Evolutionary conservation across 257 asterid genomes (phyloP).

Genomic region (Jasminum sambac): DNA sequence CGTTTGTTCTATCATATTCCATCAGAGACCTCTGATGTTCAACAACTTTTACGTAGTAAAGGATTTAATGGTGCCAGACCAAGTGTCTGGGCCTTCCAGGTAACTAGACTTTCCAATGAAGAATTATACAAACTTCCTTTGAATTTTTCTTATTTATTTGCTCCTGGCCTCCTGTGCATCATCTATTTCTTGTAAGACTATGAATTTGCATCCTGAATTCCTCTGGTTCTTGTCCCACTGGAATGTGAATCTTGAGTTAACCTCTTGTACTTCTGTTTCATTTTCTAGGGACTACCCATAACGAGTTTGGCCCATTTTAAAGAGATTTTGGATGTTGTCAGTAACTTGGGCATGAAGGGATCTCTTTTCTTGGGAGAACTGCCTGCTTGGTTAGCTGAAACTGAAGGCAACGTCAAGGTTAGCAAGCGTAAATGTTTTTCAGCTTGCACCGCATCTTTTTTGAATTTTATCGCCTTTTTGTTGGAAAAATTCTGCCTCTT

Average conservation of each 20-base stretch:
- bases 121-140: not conserved
- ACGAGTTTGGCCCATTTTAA: slow-evolving; percentile 50
- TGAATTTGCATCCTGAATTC: not conserved
- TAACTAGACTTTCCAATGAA: slow-evolving; percentile 24
- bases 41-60: slow-evolving; percentile 51
- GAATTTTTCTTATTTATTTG: not conserved
- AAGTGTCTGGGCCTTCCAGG: slow-evolving; percentile 85
- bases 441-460: slow-evolving; percentile 1
- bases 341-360: slow-evolving; percentile 72
- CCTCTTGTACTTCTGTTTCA: slow-evolving; percentile 11
- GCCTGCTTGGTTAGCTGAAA: slow-evolving; percentile 56
- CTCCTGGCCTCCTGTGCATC: not conserved
- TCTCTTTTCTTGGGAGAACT: slow-evolving; percentile 66
- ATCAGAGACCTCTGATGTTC: slow-evolving; percentile 53
- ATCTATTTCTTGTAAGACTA: slow-evolving; percentile 7
- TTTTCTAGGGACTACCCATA: slow-evolving; percentile 64
- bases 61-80: slow-evolving; percentile 76
- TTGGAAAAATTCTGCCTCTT: slow-evolving; percentile 15
- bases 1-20: slow-evolving; percentile 66
- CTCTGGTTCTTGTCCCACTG: no score
- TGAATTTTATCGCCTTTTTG: slow-evolving; percentile 6
- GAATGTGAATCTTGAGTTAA: not conserved
- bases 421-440: slow-evolving; percentile 22
- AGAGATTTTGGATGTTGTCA: slow-evolving; percentile 42
- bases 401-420: slow-evolving; percentile 49